Evolutionary conservation across 768 basidiomycete species (phyloP).

Genomic region (Xerocomellus chrysenteron): DNA sequence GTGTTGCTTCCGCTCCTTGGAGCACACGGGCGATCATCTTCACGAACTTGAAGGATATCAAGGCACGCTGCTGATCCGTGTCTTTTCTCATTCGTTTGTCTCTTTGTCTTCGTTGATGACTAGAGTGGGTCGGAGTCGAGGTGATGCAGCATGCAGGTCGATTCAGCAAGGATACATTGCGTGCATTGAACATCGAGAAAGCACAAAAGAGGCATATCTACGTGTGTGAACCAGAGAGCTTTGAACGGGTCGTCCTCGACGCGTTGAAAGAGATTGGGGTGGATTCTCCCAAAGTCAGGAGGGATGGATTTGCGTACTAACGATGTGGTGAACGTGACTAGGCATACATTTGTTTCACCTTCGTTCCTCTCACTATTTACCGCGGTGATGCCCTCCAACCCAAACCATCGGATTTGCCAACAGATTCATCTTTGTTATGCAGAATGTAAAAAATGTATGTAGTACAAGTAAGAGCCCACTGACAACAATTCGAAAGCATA

Average conservation of each 20-base stretch:
- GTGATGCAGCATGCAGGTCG: slow-evolving; percentile 21
- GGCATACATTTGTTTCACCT: background rate
- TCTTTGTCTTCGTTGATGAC: background rate
- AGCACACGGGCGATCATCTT: background rate
- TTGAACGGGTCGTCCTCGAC: slow-evolving; percentile 40
- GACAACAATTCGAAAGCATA: background rate
- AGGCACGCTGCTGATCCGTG: slow-evolving; percentile 35
- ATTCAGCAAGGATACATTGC: slow-evolving; percentile 10
- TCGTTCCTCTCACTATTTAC: background rate
- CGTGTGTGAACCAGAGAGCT: slow-evolving; percentile 51
- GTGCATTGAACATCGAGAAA: slow-evolving; percentile 5
- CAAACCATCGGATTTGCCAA: background rate
- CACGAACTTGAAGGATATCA: background rate
- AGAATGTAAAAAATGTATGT: background rate
- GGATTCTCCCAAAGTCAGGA: slow-evolving; percentile 31
- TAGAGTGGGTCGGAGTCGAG: slow-evolving; percentile 18
- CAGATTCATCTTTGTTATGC: background rate
- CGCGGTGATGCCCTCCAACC: background rate
- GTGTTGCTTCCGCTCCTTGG: slow-evolving; percentile 43
- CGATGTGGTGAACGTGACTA: background rate
- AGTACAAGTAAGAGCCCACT: background rate
- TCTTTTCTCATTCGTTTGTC: slow-evolving; percentile 32
- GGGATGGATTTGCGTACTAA: slow-evolving; percentile 48
- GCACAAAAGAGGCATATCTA: slow-evolving; percentile 34
- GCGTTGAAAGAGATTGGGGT: slow-evolving; percentile 38